Percentiles rank a stretch among this genome's conserved stretches.
phyloP scores from a whole-genome alignment of 306 rosid species.

The Myrica gale region DNA sequence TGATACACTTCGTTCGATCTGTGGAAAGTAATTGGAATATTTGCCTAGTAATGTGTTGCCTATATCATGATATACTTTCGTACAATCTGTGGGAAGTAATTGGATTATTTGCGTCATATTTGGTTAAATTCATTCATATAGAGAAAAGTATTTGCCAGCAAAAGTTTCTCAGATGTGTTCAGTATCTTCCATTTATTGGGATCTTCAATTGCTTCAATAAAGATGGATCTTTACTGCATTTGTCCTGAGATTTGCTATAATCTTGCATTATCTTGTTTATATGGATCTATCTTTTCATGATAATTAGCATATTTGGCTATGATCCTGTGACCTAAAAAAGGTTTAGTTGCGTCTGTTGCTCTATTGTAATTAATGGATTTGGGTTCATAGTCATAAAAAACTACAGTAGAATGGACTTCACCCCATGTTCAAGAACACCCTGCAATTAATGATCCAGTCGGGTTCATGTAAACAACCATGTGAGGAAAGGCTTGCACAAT shows the following conservation, averaged over 20 bases:
- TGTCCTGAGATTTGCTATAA: background rate
- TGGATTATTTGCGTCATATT: constrained; percentile 3
- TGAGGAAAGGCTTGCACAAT: constrained; percentile 4
- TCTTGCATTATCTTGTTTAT: background rate
- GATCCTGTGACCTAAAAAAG: background rate
- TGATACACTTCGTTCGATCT: constrained; percentile 8
- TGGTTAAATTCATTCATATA: background rate
- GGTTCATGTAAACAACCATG: background rate
- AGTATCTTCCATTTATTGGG: no score
- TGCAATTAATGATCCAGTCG: background rate
- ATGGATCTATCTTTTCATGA: no score
- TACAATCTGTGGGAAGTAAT: background rate
- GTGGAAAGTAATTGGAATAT: constrained; percentile 1
- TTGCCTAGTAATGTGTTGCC: background rate
- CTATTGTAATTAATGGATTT: background rate
- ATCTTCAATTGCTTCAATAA: no score
- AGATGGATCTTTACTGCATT: background rate
- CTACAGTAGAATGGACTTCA: background rate
- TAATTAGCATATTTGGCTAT: background rate
- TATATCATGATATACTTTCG: constrained; percentile 11
- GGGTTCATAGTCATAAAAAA: no score
- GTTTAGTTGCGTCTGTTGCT: background rate
- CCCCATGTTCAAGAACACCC: constrained; percentile 3
- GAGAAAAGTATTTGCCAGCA: background rate
- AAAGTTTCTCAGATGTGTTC: background rate